Evolutionary conservation across 2,329 filamentous ascomycete species (phyloP).

Genomic region (Colletotrichum paranaense): DNA sequence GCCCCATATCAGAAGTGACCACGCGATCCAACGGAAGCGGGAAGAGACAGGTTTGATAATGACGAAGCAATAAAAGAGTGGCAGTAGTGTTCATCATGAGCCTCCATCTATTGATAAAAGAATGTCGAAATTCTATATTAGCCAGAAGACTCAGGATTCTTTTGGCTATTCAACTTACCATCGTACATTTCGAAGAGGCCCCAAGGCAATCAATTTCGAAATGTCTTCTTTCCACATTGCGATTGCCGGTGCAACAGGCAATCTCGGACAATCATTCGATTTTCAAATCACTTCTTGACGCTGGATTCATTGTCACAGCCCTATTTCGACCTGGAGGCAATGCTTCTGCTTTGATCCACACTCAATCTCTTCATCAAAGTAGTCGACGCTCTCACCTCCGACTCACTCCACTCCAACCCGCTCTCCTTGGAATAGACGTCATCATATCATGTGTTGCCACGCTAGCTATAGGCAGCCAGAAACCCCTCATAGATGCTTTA

Average conservation of each 20-base stretch:
- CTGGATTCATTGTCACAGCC: constrained; percentile 49
- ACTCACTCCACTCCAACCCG: constrained; percentile 63
- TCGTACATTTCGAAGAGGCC: no score
- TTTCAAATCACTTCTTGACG: constrained; percentile 43
- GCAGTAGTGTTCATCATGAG: background rate
- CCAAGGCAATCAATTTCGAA: no score
- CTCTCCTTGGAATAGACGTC: constrained; percentile 67
- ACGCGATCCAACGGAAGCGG: background rate
- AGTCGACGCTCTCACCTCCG: constrained; percentile 48
- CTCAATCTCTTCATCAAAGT: constrained; percentile 42
- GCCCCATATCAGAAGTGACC: background rate
- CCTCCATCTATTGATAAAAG: no score
- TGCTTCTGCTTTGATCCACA: constrained; percentile 51
- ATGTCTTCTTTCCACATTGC: background rate
- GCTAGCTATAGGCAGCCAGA: constrained; percentile 52
- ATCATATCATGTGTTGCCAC: constrained; percentile 61
- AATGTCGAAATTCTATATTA: background rate
- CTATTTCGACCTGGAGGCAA: constrained; percentile 46
- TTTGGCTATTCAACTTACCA: no score
- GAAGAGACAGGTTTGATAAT: background rate
- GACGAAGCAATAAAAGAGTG: background rate
- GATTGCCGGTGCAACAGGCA: constrained; percentile 42
- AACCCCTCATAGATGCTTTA: constrained; percentile 61
- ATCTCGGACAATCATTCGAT: constrained; percentile 44
- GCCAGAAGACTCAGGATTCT: no score